These are phyloP conservation scores for Spirogloea muscicola DNA, from an alignment of 139 green algal genomes.

Conservation along the genomic window DNA sequence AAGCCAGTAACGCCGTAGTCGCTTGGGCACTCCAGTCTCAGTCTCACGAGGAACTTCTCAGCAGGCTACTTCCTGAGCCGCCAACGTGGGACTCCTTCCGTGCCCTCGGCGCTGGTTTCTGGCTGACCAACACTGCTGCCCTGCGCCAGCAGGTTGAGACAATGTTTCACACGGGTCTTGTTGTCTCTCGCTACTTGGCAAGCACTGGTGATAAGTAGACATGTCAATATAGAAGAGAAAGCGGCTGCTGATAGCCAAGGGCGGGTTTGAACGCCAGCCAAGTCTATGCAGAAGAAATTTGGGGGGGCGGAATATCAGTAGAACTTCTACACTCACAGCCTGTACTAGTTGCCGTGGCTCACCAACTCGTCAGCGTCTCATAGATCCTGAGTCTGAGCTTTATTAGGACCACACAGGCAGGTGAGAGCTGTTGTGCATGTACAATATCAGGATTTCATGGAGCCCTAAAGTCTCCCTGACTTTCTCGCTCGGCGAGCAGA, in stretches of 20 bases:
- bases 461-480: too few species aligned
- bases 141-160: constrained; percentile 31
- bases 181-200: constrained; percentile 2
- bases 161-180: neutral
- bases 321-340: too few species aligned
- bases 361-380: too few species aligned
- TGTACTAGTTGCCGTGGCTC: too few species aligned
- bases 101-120: constrained; percentile 71
- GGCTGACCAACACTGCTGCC: constrained; percentile 61
- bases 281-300: neutral
- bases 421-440: neutral
- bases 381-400: neutral
- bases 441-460: too few species aligned
- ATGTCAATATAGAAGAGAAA: too few species aligned
- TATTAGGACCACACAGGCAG: too few species aligned
- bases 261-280: neutral
- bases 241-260: neutral
- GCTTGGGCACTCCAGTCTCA: constrained; percentile 46
- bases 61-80: neutral
- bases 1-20: too few species aligned
- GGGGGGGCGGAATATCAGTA: neutral
- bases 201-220: neutral
- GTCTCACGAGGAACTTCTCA: constrained; percentile 18
- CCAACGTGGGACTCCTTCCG: constrained; percentile 63
- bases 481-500: neutral